Conservation (phyloP, 345 rosid species). For the Psidium guajava region DNA sequence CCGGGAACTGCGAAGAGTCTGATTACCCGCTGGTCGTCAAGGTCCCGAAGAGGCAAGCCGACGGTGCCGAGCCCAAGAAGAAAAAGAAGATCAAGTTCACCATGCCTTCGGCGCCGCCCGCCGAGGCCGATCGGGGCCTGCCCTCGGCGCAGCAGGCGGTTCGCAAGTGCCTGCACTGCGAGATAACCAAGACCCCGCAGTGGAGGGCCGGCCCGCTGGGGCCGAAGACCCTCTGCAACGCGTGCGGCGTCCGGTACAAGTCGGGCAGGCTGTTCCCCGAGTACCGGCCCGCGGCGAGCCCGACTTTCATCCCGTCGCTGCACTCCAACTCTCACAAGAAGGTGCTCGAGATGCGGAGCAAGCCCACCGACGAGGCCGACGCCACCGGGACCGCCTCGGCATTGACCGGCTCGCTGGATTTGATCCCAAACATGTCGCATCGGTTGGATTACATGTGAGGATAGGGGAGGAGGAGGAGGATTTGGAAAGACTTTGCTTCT, state of each 20-base stretch:
- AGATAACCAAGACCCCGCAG: slow-evolving; percentile 45
- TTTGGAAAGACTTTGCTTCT: background rate
- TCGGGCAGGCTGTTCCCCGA: slow-evolving; percentile 43
- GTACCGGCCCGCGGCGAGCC: slow-evolving; percentile 46
- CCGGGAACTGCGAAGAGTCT: slow-evolving; percentile 47
- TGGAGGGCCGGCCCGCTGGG: slow-evolving; percentile 51
- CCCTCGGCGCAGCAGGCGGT: slow-evolving; percentile 2
- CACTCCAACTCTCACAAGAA: slow-evolving; percentile 47
- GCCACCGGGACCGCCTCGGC: background rate
- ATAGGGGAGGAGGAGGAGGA: background rate
- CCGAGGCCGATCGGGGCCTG: background rate
- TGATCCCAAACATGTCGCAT: background rate
- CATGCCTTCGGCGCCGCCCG: background rate
- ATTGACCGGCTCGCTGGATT: background rate
- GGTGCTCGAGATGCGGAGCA: slow-evolving; percentile 23
- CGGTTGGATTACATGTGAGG: slow-evolving; percentile 5
- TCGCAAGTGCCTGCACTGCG: slow-evolving; percentile 36
- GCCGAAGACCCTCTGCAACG: slow-evolving; percentile 45
- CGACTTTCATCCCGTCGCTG: slow-evolving; percentile 26
- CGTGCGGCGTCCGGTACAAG: slow-evolving; percentile 45
- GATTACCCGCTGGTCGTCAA: slow-evolving; percentile 29
- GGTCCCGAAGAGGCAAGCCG: slow-evolving; percentile 44
- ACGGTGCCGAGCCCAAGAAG: slow-evolving; percentile 17
- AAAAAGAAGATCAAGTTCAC: slow-evolving; percentile 39
- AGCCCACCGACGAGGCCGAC: background rate